Evolutionary conservation across 2,329 filamentous ascomycete genomes (phyloP), one percentile per base, ranked within the genome.

Genomic region (Fusarium tuaranense): DNA sequence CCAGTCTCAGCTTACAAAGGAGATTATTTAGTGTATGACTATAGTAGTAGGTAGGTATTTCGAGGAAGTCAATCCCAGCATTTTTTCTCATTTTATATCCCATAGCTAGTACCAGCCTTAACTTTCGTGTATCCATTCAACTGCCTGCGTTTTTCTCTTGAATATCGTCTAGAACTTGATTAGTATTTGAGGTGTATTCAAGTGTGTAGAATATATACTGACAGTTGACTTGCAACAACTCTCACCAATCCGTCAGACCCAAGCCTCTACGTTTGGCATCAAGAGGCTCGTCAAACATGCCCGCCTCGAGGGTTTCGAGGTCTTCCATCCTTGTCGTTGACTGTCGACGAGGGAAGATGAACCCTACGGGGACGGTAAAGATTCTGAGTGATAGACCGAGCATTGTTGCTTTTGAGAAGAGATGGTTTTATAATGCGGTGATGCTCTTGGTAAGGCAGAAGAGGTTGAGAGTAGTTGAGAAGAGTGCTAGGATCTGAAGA

Each of bases 351-450:
- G 74, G 66, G 20, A 71, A 75, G 13, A 63, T 59, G 7, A 73
- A 46, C 38, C 71, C 75, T 10, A 76, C 57, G 41, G 76, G 76
- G 55, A 73, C 71, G 46, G 71, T 55, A 16, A 78, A 78, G 16
- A 70, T 41, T 10, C 67, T 46, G 22, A 76, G 70, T 8, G 61
- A 69, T 8, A 79, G 18, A 5, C 76, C 76, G 53, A 79, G 65
- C 78, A 79, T 79, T 13, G 27, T 30, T 27, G 27, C 8, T 30
- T 30, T 30, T 30, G 27, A 30, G 27, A 41, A 7, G 10, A 20
- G n/a, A n/a, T 41, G 38, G 7, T 3, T 41, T 36, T 16, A 32
- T n/a, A 18, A 25, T 30, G 27, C 16, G 5, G n/a, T 60, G 32
- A 41, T 38, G 32, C 5, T 36, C 16, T 16, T 34, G 16, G 20